Conservation (phyloP, 768 basidiomycete species). For the Russula sp. region DNA sequence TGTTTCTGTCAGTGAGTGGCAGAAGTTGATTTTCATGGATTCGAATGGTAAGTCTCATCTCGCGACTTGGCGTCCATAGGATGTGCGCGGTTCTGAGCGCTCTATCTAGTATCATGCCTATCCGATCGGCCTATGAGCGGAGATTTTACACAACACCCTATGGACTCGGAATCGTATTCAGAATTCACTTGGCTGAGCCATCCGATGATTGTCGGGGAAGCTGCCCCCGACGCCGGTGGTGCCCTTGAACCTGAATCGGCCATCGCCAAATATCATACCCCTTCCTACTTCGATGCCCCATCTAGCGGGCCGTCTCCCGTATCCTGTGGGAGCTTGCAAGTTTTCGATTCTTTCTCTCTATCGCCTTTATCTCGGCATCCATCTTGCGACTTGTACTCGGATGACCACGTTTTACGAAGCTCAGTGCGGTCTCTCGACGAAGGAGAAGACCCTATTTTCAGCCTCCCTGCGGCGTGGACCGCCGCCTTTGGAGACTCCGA, state of each 20-base stretch:
- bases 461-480: not conserved
- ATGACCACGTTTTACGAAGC: not conserved
- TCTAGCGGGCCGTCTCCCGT: not conserved
- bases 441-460: slow-evolving; percentile 4
- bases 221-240: not conserved
- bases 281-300: not conserved
- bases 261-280: not conserved
- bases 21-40: not conserved
- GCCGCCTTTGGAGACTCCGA: slow-evolving; percentile 12
- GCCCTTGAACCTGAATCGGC: not conserved
- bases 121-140: not conserved
- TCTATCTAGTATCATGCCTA: slow-evolving; percentile 2
- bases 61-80: not conserved
- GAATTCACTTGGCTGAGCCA: slow-evolving; percentile 19
- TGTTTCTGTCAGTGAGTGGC: slow-evolving; percentile 10
- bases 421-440: slow-evolving; percentile 5
- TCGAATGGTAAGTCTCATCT: slow-evolving; percentile 5
- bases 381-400: not conserved
- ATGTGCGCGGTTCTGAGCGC: not conserved
- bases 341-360: slow-evolving; percentile 3
- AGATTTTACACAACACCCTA: not conserved
- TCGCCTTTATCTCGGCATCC: slow-evolving; percentile 3
- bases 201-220: slow-evolving; percentile 7
- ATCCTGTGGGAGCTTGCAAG: not conserved
- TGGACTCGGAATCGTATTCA: slow-evolving; percentile 2